phyloP scores from a whole-genome alignment of 2,329 filamentous ascomycete species.

The Fusarium virguliforme region DNA sequence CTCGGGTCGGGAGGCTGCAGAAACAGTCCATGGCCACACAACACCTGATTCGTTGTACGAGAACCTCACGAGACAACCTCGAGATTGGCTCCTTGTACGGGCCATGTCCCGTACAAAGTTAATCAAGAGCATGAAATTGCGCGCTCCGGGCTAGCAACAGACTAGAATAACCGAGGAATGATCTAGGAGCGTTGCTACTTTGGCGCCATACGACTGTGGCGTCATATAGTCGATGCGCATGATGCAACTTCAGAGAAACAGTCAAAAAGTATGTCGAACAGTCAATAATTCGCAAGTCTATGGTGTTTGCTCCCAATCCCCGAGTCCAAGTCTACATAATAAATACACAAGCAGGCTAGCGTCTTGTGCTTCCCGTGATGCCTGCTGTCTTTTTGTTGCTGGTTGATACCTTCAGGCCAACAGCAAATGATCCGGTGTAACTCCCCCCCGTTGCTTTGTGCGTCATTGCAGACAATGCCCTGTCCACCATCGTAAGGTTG shows the following conservation, averaged over 20 bases:
- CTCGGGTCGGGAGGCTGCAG: slow-evolving; percentile 2
- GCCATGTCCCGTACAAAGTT: neutral
- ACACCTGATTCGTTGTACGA: slow-evolving; percentile 10
- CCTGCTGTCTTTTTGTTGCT: slow-evolving; percentile 41
- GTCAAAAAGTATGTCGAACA: slow-evolving; percentile 12
- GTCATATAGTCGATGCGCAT: neutral
- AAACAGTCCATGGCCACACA: neutral
- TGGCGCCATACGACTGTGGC: neutral
- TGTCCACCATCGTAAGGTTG: slow-evolving; percentile 51
- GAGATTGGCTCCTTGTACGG: neutral
- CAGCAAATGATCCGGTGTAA: slow-evolving; percentile 48
- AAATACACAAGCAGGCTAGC: slow-evolving; percentile 52
- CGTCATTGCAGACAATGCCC: slow-evolving; percentile 48
- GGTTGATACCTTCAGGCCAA: slow-evolving; percentile 37
- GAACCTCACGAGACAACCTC: neutral
- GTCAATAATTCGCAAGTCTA: slow-evolving; percentile 48
- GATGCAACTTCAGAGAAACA: neutral
- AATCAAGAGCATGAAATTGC: neutral
- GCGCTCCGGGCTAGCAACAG: neutral
- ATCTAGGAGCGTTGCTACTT: slow-evolving; percentile 7
- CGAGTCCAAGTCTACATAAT: slow-evolving; percentile 49
- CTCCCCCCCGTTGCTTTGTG: slow-evolving; percentile 46
- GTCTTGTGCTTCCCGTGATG: slow-evolving; percentile 50
- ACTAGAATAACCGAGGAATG: slow-evolving; percentile 10
- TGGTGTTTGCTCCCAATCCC: slow-evolving; percentile 41